phyloP scores from a whole-genome alignment of 2,329 filamentous ascomycete species.

The Colletotrichum sp. region DNA sequence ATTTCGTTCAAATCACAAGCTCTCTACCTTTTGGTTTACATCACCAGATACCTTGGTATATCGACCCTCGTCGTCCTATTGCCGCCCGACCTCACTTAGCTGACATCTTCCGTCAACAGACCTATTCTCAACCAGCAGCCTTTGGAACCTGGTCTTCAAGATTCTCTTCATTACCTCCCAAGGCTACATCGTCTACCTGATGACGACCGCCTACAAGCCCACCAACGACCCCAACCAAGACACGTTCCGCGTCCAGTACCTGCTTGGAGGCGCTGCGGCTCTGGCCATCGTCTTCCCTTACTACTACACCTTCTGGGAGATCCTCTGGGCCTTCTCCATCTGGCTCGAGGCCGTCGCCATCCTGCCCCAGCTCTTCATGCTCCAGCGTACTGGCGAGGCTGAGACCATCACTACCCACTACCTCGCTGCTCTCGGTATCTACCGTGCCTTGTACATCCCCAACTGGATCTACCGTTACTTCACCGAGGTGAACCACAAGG shows the following conservation, averaged over 20 bases:
- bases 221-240: constrained; percentile 97
- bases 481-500: constrained; percentile 71
- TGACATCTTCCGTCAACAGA: constrained; percentile 55
- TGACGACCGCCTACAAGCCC: constrained; percentile 97
- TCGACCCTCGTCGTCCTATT: not conserved
- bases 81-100: not conserved
- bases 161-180: constrained; percentile 91
- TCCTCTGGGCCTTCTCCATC: constrained; percentile 97
- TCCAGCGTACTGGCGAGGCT: constrained; percentile 95
- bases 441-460: constrained; percentile 94
- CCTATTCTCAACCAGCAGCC: constrained; percentile 81
- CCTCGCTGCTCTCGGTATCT: constrained; percentile 89
- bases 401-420: constrained; percentile 99
- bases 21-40: constrained; percentile 91
- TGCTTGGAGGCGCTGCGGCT: constrained; percentile 80
- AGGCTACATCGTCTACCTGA: constrained; percentile 95
- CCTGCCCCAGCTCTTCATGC: constrained; percentile 95
- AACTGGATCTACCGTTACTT: constrained; percentile 97
- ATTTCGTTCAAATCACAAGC: constrained; percentile 99
- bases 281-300: constrained; percentile 86
- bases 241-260: constrained; percentile 96
- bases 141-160: constrained; percentile 97
- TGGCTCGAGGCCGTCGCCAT: constrained; percentile 98
- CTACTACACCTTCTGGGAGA: constrained; percentile 81
- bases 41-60: constrained; percentile 87